These are phyloP conservation scores for Sergeia podlipaevii DNA, from an alignment of 208 protist species.

Conservation along the genomic window DNA sequence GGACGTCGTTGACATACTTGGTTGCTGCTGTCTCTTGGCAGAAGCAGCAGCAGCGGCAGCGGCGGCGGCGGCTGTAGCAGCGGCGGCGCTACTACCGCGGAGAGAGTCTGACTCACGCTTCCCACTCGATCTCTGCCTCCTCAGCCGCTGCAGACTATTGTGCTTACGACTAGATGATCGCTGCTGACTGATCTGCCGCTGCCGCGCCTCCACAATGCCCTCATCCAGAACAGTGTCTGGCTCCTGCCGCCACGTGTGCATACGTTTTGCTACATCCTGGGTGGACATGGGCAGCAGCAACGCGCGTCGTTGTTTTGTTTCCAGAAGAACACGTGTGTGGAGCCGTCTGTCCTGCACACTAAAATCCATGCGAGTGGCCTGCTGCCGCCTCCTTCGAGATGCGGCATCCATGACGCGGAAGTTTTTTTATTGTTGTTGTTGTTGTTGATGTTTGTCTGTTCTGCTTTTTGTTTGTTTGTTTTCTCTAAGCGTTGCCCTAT, in stretches of 20 bases:
- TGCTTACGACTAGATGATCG: not conserved
- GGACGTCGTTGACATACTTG: too few relatives aligned
- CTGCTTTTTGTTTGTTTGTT: too few relatives aligned
- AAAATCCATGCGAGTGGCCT: slow-evolving; percentile 23
- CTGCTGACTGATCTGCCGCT: not conserved
- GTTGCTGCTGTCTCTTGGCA: too few relatives aligned
- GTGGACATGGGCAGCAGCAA: slow-evolving; percentile 47
- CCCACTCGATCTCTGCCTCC: not conserved
- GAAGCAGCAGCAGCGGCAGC: too few relatives aligned
- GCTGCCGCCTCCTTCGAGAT: not conserved
- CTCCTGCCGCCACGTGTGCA: slow-evolving; percentile 22
- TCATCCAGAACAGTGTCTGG: slow-evolving; percentile 34
- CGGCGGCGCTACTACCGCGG: too few relatives aligned
- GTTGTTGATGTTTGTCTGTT: too few relatives aligned
- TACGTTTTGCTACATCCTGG: slow-evolving; percentile 42
- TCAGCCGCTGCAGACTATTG: not conserved
- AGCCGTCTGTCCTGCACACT: slow-evolving; percentile 68
- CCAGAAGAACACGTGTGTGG: slow-evolving; percentile 44
- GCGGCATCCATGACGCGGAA: not conserved
- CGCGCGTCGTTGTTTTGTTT: slow-evolving; percentile 43
- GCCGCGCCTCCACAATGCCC: not conserved
- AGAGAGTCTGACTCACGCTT: not conserved
- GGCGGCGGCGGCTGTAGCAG: too few relatives aligned
- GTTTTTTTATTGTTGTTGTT: too few relatives aligned
- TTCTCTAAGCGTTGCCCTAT: too few relatives aligned